These are phyloP conservation scores for Cordyceps militaris DNA, from an alignment of 2,329 filamentous ascomycete genomes.

Conservation along the genomic window DNA sequence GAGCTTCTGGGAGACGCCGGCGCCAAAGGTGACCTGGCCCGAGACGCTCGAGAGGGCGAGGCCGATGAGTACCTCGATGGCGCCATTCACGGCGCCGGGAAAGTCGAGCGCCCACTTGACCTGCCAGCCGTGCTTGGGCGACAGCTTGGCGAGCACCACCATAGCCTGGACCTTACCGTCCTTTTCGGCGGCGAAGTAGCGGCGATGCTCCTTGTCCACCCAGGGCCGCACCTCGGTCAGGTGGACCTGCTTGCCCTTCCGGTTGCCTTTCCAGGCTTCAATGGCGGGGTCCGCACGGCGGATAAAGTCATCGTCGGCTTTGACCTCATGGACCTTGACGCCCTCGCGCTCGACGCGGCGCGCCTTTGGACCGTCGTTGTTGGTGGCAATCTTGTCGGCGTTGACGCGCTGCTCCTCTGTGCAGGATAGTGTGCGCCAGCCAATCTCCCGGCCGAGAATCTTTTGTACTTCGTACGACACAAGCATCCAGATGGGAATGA, in stretches of 20 bases:
- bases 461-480: conserved; percentile 73
- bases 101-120: conserved; percentile 96
- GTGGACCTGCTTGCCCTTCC: conserved; percentile 81
- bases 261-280: conserved; percentile 68
- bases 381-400: conserved; percentile 60
- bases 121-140: conserved; percentile 79
- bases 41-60: conserved; percentile 51
- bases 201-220: conserved; percentile 74
- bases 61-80: conserved; percentile 77
- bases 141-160: conserved; percentile 75
- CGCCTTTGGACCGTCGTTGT: conserved; percentile 62
- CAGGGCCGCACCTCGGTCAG: conserved; percentile 85
- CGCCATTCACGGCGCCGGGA: conserved; percentile 75
- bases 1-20: conserved; percentile 67
- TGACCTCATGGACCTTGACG: conserved; percentile 69
- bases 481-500: conserved; percentile 84
- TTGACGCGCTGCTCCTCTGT: conserved; percentile 85
- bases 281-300: conserved; percentile 65
- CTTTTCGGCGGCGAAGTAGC: conserved; percentile 77
- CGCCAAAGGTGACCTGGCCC: conserved; percentile 73
- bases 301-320: conserved; percentile 62
- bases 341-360: conserved; percentile 76
- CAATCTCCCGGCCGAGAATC: conserved; percentile 69
- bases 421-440: conserved; percentile 84
- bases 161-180: conserved; percentile 68